Evolutionary conservation across 257 asterid genomes (phyloP), one percentile per base, ranked within the genome.

Genomic region (Solanum rostratum): DNA sequence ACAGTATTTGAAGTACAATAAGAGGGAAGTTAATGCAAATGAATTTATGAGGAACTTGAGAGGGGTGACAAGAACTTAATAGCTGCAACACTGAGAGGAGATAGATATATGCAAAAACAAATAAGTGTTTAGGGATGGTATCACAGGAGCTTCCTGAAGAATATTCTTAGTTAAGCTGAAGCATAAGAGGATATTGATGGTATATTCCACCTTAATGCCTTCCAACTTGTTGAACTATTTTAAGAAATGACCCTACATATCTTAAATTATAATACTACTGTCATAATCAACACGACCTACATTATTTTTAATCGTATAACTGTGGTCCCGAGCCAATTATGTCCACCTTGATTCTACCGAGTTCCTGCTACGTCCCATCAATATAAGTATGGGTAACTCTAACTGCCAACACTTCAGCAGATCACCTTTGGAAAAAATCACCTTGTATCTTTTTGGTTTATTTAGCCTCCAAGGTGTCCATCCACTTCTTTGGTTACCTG

Each of bases 121-220:
- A 49, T 76, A 27, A 50, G 63, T 52, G 30, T 7, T 24, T 16
- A 80, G 63, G 49, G 80, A 63, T 71, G 57, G 66, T 62, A 80
- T 24, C 30, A 3, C 39, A 13, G 33, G 81, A 83, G 22, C 65
- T 84, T 52, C 43, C 60, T 83, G 57, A 60, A 54, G 85, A 69
- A 79, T 85, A 65, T 62, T 79, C 69, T 86, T 80, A 55, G 57
- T 50, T 74, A 50, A 66, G 84, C 89, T 82, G 55, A 70, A 68
- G 62, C 37, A 33, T 73, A 71, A 84, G 71, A 83, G 89, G 22
- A 84, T 85, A 46, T 85, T 68, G 45, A 16, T 45, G 83, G 90
- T 86, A 88, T 91, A 89, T 88, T 85, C 84, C 88, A n/a, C 46
- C 65, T 57, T 37, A 41, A 63, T 78, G 82, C 45, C 82, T 50